Conservation (phyloP, 495 filamentous ascomycete genomes). For the Hypoxylon fragiforme region DNA sequence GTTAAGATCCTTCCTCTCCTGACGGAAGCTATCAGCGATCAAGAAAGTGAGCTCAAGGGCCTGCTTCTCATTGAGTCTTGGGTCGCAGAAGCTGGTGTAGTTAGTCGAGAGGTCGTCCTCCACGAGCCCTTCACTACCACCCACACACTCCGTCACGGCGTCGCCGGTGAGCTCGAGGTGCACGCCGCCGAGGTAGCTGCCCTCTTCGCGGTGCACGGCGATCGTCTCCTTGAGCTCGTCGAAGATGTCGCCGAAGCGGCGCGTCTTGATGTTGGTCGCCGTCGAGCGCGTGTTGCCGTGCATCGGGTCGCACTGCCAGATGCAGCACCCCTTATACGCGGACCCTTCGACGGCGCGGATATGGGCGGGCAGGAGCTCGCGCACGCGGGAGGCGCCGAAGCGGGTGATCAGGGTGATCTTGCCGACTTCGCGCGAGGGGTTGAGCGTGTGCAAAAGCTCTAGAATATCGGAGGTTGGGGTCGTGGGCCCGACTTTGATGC, state of each 20-base stretch:
- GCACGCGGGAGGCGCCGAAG: slow-evolving; percentile 79
- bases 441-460: slow-evolving; percentile 76
- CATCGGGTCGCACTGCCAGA: slow-evolving; percentile 99
- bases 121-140: slow-evolving; percentile 82
- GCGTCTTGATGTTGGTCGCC: slow-evolving; percentile 78
- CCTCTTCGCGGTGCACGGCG: slow-evolving; percentile 77
- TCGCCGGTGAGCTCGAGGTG: slow-evolving; percentile 96
- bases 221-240: slow-evolving; percentile 79
- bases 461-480: slow-evolving; percentile 75
- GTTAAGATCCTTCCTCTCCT: slow-evolving; percentile 38
- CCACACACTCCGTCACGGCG: slow-evolving; percentile 93
- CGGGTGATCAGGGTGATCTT: slow-evolving; percentile 96
- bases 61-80: slow-evolving; percentile 95
- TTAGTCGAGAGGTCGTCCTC: slow-evolving; percentile 85
- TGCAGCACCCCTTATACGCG: slow-evolving; percentile 71
- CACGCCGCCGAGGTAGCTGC: slow-evolving; percentile 87
- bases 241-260: slow-evolving; percentile 83
- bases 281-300: slow-evolving; percentile 84
- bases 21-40: slow-evolving; percentile 75
- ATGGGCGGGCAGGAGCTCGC: slow-evolving; percentile 71
- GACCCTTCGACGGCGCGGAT: slow-evolving; percentile 79
- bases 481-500: slow-evolving; percentile 91
- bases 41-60: slow-evolving; percentile 93
- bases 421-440: slow-evolving; percentile 77
- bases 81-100: slow-evolving; percentile 95